phyloP scores from a whole-genome alignment of 192 early-diverging fungal species.

The Coemansia sp. region DNA sequence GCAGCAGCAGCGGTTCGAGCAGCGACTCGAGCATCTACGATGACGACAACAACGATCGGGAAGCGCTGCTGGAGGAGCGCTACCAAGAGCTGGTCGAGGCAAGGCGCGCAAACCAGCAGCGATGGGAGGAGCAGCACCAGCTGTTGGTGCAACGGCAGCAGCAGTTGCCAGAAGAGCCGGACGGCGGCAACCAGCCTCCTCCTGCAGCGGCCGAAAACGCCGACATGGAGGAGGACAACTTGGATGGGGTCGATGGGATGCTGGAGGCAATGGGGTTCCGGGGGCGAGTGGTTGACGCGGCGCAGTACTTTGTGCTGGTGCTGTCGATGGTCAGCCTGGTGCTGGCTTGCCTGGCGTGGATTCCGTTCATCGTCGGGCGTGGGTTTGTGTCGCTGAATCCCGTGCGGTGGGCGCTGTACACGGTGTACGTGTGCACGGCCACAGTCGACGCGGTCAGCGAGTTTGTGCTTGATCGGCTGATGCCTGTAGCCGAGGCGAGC shows the following conservation, averaged over 20 bases:
- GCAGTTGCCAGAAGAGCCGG: neutral
- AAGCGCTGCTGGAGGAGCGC: neutral
- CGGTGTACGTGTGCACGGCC: conserved; percentile 73
- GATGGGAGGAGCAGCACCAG: too few relatives aligned
- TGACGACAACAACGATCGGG: neutral
- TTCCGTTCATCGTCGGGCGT: conserved; percentile 64
- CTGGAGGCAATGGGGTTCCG: conserved; percentile 91
- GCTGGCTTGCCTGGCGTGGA: conserved; percentile 71
- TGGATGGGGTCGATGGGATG: conserved; percentile 73
- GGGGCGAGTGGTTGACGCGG: conserved; percentile 76
- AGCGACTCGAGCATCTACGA: neutral
- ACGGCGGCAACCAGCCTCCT: neutral
- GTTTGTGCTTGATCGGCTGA: conserved; percentile 15
- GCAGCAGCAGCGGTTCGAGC: neutral
- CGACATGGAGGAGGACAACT: conserved; percentile 60
- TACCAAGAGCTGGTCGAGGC: neutral
- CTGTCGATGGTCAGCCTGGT: conserved; percentile 72
- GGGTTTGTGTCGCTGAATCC: conserved; percentile 29
- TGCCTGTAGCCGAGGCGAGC: conserved; percentile 2
- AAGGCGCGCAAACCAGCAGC: too few relatives aligned
- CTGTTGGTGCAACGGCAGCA: too few relatives aligned
- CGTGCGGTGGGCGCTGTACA: conserved; percentile 59
- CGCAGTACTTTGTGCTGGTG: conserved; percentile 85
- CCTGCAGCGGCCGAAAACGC: conserved; percentile 11
- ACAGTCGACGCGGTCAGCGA: conserved; percentile 29